A percentile compares a stretch with the other conserved stretches of the same genome.
phyloP scores from a whole-genome alignment of 768 basidiomycete species.

The Termitomyces sp. region DNA sequence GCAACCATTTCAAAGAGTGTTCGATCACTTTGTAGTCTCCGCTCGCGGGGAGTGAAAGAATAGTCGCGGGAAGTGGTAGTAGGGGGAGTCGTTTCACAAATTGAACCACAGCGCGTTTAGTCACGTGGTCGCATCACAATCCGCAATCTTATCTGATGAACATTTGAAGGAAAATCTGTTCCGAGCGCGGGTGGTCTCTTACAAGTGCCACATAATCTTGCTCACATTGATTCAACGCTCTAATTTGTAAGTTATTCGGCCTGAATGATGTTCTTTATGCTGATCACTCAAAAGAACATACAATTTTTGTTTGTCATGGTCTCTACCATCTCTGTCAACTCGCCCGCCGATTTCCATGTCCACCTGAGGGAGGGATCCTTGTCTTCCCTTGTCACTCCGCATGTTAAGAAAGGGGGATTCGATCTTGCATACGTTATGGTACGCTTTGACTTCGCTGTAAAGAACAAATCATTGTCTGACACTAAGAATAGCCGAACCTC shows the following conservation, averaged over 20 bases:
- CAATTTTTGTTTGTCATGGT: constrained; percentile 25
- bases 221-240: neutral
- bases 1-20: constrained; percentile 55
- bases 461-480: constrained; percentile 4
- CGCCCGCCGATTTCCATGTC: constrained; percentile 94
- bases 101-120: constrained; percentile 24
- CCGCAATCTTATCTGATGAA: constrained; percentile 5
- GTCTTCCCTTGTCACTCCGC: constrained; percentile 80
- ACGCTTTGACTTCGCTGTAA: constrained; percentile 16
- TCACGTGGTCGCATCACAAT: constrained; percentile 27
- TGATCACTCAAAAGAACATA: neutral
- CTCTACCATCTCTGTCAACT: constrained; percentile 38
- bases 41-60: neutral
- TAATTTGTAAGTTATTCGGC: neutral
- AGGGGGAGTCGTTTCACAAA: constrained; percentile 12
- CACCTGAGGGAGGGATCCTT: constrained; percentile 90
- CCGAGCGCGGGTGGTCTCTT: no score
- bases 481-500: constrained; percentile 74
- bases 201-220: neutral
- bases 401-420: constrained; percentile 89
- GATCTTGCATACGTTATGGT: constrained; percentile 96
- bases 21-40: constrained; percentile 5
- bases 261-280: neutral
- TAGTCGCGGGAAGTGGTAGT: constrained; percentile 10
- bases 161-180: neutral